Evolutionary conservation across 768 basidiomycete genomes (phyloP).

Genomic region (Lentinula guzmanii): DNA sequence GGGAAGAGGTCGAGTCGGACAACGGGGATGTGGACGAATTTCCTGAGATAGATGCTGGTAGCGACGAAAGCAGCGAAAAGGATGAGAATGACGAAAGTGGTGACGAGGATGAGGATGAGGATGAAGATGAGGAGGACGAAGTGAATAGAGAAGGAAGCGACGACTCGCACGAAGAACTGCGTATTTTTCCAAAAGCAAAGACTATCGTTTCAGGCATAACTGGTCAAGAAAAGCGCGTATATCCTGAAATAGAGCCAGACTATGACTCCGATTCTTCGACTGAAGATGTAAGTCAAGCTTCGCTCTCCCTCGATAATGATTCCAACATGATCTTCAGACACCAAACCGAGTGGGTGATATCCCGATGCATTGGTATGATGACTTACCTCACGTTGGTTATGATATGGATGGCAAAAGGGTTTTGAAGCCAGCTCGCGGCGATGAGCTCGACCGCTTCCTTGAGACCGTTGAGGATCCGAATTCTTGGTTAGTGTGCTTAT

Average conservation of each 20-base stretch:
- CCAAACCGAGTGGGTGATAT: constrained; percentile 95
- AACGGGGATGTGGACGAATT: constrained; percentile 67
- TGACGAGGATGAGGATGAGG: constrained; percentile 18
- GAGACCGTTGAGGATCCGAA: constrained; percentile 88
- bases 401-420: constrained; percentile 92
- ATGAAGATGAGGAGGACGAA: constrained; percentile 34
- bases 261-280: constrained; percentile 91
- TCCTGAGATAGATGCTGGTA: constrained; percentile 56
- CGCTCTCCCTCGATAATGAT: constrained; percentile 6
- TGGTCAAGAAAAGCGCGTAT: constrained; percentile 76
- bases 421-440: constrained; percentile 88
- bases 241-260: constrained; percentile 84
- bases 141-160: constrained; percentile 30
- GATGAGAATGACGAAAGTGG: constrained; percentile 21
- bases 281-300: constrained; percentile 63
- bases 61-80: constrained; percentile 45
- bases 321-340: constrained; percentile 41
- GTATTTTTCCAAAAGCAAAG: constrained; percentile 60
- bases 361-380: constrained; percentile 99
- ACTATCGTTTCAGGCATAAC: constrained; percentile 75
- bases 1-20: constrained; percentile 40
- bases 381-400: constrained; percentile 98
- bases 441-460: constrained; percentile 96
- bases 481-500: constrained; percentile 59
- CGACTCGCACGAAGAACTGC: constrained; percentile 37